Percentiles rank a stretch among this genome's conserved stretches.
Evolutionary conservation across 176 grass and related monocot species (phyloP).

Genomic region (Leersia perrieri): DNA sequence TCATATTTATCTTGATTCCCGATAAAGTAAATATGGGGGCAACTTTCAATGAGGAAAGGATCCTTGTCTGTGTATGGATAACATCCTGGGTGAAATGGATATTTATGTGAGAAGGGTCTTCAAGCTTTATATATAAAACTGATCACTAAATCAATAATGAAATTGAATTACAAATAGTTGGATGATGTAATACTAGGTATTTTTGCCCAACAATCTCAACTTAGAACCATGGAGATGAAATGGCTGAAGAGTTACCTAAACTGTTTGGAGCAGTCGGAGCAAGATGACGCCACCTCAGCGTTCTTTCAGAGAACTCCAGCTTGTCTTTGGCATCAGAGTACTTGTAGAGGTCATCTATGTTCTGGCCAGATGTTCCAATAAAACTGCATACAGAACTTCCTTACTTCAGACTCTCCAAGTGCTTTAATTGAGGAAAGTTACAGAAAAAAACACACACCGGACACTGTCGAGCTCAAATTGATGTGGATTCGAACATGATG

Average conservation of each 20-base stretch:
- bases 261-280: conserved; percentile 98
- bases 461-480: conserved; percentile 85
- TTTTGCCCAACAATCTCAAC: not conserved
- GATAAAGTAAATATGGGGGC: conserved; percentile 90
- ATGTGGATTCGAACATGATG: conserved; percentile 91
- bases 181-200: not conserved
- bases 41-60: conserved; percentile 87
- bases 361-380: conserved; percentile 95
- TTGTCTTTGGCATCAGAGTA: conserved; percentile 89
- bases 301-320: conserved; percentile 90
- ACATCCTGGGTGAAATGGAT: conserved; percentile 60
- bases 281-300: conserved; percentile 84
- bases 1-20: conserved; percentile 97
- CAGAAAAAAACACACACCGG: conserved; percentile 49
- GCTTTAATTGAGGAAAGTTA: not conserved
- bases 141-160: not conserved
- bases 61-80: conserved; percentile 98
- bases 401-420: conserved; percentile 13
- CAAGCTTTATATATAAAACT: not conserved
- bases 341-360: conserved; percentile 84
- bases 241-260: conserved; percentile 48
- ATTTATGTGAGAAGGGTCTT: conserved; percentile 6
- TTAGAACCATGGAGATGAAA: not conserved
- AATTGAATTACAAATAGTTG: not conserved
- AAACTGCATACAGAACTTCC: conserved; percentile 51